Percentiles rank a stretch among this genome's conserved stretches.
phyloP scores from a whole-genome alignment of 2,329 filamentous ascomycete species.

The Xylaria polymorpha region DNA sequence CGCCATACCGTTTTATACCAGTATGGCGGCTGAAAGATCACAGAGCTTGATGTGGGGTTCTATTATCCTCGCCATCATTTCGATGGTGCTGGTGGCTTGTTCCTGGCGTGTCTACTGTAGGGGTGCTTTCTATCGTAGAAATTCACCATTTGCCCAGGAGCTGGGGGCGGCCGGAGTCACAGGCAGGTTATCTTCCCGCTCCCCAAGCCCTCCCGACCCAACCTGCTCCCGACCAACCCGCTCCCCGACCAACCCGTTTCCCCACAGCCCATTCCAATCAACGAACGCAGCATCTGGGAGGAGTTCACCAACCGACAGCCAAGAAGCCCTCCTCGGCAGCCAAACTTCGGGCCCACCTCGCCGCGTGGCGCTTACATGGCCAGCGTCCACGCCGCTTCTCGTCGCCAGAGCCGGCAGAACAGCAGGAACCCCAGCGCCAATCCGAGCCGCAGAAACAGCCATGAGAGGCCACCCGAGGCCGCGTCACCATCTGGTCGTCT shows the following conservation, averaged over 20 bases:
- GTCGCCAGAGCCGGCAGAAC: conserved; percentile 42
- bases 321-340: background rate
- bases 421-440: conserved; percentile 41
- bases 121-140: conserved; percentile 62
- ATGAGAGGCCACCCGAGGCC: no score
- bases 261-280: background rate
- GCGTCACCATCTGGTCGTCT: no score
- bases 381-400: conserved; percentile 44
- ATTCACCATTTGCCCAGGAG: conserved; percentile 68
- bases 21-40: conserved; percentile 57
- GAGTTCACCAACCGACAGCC: background rate
- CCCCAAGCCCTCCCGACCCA: no score
- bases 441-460: conserved; percentile 42
- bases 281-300: background rate
- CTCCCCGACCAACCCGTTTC: background rate
- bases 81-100: conserved; percentile 62
- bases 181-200: background rate
- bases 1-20: conserved; percentile 66
- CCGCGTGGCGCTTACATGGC: conserved; percentile 46
- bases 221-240: background rate
- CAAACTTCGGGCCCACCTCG: conserved; percentile 37
- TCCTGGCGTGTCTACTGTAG: conserved; percentile 70
- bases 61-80: conserved; percentile 64
- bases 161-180: conserved; percentile 57
- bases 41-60: conserved; percentile 65